Evolutionary conservation across 352 stramenopile genomes (phyloP).

Genomic region (Blastocystis sp.): DNA sequence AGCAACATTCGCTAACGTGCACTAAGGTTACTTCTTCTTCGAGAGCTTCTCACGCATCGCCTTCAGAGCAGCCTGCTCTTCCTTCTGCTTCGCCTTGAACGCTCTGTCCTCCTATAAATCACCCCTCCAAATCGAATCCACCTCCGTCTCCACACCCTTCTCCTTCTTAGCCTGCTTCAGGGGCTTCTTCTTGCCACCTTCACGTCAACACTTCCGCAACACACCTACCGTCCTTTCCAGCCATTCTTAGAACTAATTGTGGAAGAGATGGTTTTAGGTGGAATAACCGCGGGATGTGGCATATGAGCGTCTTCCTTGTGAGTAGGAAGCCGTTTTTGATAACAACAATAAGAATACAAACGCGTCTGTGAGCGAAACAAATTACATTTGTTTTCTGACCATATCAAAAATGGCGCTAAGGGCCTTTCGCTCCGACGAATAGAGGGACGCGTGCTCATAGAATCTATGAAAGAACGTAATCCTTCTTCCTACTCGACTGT

Average conservation of each 20-base stretch:
- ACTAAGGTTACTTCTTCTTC: slow-evolving; percentile 42
- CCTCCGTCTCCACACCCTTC: slow-evolving; percentile 30
- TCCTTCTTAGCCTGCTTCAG: slow-evolving; percentile 54
- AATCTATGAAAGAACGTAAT: no score
- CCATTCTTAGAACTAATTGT: slow-evolving; percentile 13
- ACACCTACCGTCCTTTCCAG: slow-evolving; percentile 49
- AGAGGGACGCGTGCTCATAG: not conserved
- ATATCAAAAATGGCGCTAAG: not conserved
- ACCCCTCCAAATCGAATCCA: not conserved
- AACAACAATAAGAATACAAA: no score
- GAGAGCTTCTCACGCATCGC: slow-evolving; percentile 49
- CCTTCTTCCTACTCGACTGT: not conserved
- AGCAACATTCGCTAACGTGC: not conserved
- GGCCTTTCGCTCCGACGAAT: not conserved
- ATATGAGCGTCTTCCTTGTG: no score
- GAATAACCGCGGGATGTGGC: not conserved
- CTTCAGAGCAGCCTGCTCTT: slow-evolving; percentile 56
- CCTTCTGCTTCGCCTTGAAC: slow-evolving; percentile 56
- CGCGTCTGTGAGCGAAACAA: no score
- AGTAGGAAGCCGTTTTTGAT: no score
- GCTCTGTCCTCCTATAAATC: slow-evolving; percentile 46
- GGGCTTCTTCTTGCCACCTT: slow-evolving; percentile 57
- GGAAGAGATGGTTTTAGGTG: not conserved
- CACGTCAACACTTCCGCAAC: not conserved
- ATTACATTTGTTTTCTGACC: no score